Evolutionary conservation across 1,284 basidiomycete genomes (phyloP).

Genomic region (Taiwanofungus camphoratus): DNA sequence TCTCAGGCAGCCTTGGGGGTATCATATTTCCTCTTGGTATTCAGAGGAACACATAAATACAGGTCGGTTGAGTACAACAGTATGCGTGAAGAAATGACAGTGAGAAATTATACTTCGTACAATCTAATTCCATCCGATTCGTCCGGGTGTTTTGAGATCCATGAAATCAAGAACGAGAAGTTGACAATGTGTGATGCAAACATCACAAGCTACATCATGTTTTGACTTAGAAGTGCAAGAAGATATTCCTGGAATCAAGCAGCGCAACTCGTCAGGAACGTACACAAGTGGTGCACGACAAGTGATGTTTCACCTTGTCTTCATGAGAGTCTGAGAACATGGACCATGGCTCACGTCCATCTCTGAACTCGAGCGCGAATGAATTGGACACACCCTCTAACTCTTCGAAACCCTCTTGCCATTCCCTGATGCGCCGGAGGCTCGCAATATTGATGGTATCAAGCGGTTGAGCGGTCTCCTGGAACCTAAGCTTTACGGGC

Average conservation of each 20-base stretch:
- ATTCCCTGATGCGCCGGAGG: constrained; percentile 50
- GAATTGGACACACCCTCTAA: constrained; percentile 64
- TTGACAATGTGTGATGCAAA: no score
- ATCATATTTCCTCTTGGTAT: no score
- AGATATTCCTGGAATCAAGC: constrained; percentile 17
- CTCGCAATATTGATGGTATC: constrained; percentile 46
- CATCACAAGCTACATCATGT: constrained; percentile 1
- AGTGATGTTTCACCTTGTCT: constrained; percentile 49
- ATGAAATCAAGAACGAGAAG: neutral
- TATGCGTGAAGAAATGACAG: no score
- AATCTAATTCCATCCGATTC: no score
- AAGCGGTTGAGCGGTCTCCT: constrained; percentile 32
- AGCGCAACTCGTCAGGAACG: neutral
- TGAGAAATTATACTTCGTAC: no score
- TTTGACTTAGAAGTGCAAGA: constrained; percentile 19
- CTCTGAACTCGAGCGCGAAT: constrained; percentile 59
- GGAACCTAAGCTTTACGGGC: constrained; percentile 4
- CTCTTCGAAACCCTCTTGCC: constrained; percentile 69
- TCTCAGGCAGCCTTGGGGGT: no score
- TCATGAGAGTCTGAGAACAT: constrained; percentile 62
- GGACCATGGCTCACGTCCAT: constrained; percentile 43
- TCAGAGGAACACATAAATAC: no score
- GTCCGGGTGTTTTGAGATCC: no score
- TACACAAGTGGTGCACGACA: neutral
- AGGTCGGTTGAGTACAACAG: no score